Evolutionary conservation across 2,329 filamentous ascomycete genomes (phyloP), one percentile per base, ranked within the genome.

Genomic region (Aspergillus quadricinctus): DNA sequence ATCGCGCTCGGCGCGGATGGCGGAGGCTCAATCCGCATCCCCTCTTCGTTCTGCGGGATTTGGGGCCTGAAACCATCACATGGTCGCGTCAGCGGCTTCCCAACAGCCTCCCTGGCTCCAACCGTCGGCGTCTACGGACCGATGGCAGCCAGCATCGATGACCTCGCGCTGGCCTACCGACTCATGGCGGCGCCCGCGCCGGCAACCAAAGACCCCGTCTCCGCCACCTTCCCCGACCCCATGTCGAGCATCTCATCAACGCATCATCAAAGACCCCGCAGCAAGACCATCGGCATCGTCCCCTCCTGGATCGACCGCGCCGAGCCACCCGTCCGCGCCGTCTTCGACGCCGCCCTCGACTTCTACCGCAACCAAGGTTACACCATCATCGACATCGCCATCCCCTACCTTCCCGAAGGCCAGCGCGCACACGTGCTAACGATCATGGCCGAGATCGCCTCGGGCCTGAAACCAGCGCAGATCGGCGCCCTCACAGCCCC

Each of bases 41-140:
- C 90, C 0, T 77, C 86, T 0, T 81, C 82, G 31, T 93, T 89
- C 76, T 94, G 90, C 70, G 90, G 90, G 50, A 76, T 90, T 23
- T 96, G 88, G 72, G 91, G 91, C 2, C 80, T 96, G 57, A 96
- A 96, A 73, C 80, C 90, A 1, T 87, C 84, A 0, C 88, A 94
- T 68, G 83, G 87, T 66, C 86, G 91, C 40, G 82, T 89, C 5
- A 82, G 82, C 46, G 78, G 59, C 50, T 77, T 78, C 3, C 88
- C 88, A 0, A 81, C 83, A 1, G 73, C 78, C 14, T 83, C 83
- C 56, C 78, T 85, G 52, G 82, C 82, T 27, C 78, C 80, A 35
- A 88, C 83, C 0, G 86, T 85, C 35, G 84, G 82, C 55, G 87
- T 94, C 17, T 78, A 83, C 6, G 90, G 90, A 0, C 92, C 92